These are phyloP conservation scores for Sugiyamaella smithiae DNA, from an alignment of 805 yeast genomes.

Conservation along the genomic window DNA sequence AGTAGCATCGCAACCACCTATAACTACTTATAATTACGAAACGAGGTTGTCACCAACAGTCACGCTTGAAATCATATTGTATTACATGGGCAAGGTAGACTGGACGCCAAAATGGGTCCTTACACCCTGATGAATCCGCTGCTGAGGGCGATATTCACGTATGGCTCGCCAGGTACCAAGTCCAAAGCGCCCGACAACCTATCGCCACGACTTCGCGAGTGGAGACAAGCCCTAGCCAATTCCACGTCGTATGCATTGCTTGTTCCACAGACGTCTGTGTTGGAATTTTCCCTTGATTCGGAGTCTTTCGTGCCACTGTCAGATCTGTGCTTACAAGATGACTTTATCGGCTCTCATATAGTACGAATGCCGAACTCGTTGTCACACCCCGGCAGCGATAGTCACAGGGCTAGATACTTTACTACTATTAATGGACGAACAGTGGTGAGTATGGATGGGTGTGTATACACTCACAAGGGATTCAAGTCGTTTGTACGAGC, in stretches of 20 bases:
- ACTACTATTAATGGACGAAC: slow-evolving; percentile 41
- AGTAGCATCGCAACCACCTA: too few species aligned
- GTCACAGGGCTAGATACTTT: slow-evolving; percentile 26
- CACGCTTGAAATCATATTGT: too few species aligned
- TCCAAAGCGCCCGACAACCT: slow-evolving; percentile 31
- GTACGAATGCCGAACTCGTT: slow-evolving; percentile 36
- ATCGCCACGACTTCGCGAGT: slow-evolving; percentile 20
- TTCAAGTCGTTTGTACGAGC: slow-evolving; percentile 47
- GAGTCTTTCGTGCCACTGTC: slow-evolving; percentile 40
- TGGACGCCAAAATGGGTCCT: background rate
- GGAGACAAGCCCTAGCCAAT: slow-evolving; percentile 32
- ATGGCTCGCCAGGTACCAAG: slow-evolving; percentile 47
- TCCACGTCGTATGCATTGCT: slow-evolving; percentile 53
- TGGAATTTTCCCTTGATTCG: slow-evolving; percentile 42
- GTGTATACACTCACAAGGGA: slow-evolving; percentile 56
- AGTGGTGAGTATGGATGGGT: slow-evolving; percentile 53
- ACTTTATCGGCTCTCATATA: slow-evolving; percentile 63
- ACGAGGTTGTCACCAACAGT: too few species aligned
- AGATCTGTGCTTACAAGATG: slow-evolving; percentile 57
- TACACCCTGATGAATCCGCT: slow-evolving; percentile 49
- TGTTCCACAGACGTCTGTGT: slow-evolving; percentile 57
- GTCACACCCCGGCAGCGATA: slow-evolving; percentile 18
- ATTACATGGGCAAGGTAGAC: too few species aligned
- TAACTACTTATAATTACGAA: too few species aligned
- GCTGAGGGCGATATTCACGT: slow-evolving; percentile 53